These are phyloP conservation scores for Exophiala phaeomuriformis DNA, from an alignment of 2,329 filamentous ascomycete genomes.

Conservation along the genomic window DNA sequence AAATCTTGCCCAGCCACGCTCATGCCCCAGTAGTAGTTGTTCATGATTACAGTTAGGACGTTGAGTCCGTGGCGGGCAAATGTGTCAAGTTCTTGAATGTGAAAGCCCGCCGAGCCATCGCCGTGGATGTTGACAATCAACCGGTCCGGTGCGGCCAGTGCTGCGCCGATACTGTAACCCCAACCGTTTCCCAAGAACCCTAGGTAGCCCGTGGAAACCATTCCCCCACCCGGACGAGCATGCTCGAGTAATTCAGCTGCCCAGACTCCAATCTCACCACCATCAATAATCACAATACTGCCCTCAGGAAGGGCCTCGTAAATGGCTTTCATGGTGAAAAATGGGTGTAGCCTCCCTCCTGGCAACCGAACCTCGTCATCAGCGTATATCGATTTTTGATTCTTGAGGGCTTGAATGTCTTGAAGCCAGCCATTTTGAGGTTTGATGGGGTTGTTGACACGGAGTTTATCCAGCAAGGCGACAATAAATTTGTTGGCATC, in stretches of 20 bases:
- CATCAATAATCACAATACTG: constrained; percentile 38
- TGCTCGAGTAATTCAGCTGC: constrained; percentile 28
- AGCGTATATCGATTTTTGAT: constrained; percentile 22
- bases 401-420: constrained; percentile 18
- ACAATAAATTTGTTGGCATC: constrained; percentile 34
- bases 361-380: constrained; percentile 27
- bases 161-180: constrained; percentile 41
- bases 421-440: constrained; percentile 15
- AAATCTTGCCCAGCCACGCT: constrained; percentile 40
- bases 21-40: constrained; percentile 44
- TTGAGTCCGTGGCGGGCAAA: constrained; percentile 37
- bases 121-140: constrained; percentile 42
- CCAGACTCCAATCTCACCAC: constrained; percentile 37
- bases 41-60: constrained; percentile 40
- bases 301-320: constrained; percentile 33
- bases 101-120: constrained; percentile 42
- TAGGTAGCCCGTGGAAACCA: constrained; percentile 33
- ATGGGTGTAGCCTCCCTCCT: constrained; percentile 36
- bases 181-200: constrained; percentile 44
- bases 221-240: constrained; percentile 20
- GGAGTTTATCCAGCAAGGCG: constrained; percentile 25
- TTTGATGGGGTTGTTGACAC: constrained; percentile 16
- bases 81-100: constrained; percentile 42
- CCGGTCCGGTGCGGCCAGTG: constrained; percentile 35
- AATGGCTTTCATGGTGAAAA: constrained; percentile 36